A percentile compares a stretch with the other conserved stretches of the same genome.
phyloP scores from a whole-genome alignment of 2,329 filamentous ascomycete genomes.

The Cladophialophora exuberans region DNA sequence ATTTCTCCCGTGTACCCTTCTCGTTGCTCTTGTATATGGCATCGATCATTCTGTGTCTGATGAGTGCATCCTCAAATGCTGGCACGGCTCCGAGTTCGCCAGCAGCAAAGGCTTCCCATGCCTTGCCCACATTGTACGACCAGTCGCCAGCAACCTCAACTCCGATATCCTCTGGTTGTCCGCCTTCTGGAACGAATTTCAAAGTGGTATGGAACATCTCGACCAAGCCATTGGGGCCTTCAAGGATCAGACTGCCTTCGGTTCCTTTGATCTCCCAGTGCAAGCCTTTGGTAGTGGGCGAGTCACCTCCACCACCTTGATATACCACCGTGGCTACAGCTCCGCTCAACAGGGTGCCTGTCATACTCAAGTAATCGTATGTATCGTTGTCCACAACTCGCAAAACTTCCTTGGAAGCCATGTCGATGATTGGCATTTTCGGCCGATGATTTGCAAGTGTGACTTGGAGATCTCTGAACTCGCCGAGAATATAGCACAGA shows the following conservation, averaged over 20 bases:
- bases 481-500: constrained; percentile 27
- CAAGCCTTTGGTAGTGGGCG: constrained; percentile 15
- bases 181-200: constrained; percentile 18
- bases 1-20: constrained; percentile 23
- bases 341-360: constrained; percentile 13
- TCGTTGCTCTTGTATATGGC: constrained; percentile 27
- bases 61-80: constrained; percentile 26
- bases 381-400: constrained; percentile 18
- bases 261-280: constrained; percentile 30
- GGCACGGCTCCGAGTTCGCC: constrained; percentile 16
- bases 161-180: constrained; percentile 17
- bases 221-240: constrained; percentile 16
- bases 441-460: constrained; percentile 23
- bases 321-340: constrained; percentile 23
- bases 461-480: constrained; percentile 23
- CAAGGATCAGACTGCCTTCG: constrained; percentile 27
- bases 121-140: constrained; percentile 23
- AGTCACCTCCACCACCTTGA: constrained; percentile 13
- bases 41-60: constrained; percentile 29
- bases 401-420: constrained; percentile 2
- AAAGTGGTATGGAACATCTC: constrained; percentile 28
- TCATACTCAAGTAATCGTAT: constrained; percentile 26
- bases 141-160: constrained; percentile 14
- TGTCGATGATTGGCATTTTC: constrained; percentile 14
- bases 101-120: constrained; percentile 28